phyloP scores from a whole-genome alignment of 306 rosid genomes.

The Acmispon strigosus region DNA sequence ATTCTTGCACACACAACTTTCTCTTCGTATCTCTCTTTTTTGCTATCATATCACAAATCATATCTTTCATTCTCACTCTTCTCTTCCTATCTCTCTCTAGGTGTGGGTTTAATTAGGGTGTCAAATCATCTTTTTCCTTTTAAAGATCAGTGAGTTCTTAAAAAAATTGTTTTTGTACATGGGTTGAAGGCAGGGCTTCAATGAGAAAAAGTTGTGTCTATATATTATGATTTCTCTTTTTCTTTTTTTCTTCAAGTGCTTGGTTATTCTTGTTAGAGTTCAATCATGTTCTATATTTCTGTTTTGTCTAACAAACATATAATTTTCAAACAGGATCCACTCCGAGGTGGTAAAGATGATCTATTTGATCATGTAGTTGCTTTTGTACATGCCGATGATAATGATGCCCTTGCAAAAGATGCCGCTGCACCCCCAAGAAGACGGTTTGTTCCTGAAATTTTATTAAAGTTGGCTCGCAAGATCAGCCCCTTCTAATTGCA shows the following conservation, averaged over 20 bases:
- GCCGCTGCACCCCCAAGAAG: constrained; percentile 61
- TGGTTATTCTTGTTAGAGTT: background rate
- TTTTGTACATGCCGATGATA: constrained; percentile 58
- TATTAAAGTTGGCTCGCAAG: constrained; percentile 55
- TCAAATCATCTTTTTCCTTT: too few species aligned
- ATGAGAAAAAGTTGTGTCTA: background rate
- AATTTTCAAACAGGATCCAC: constrained; percentile 63
- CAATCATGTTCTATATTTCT: background rate
- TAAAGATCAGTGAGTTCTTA: background rate
- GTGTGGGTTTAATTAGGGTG: too few species aligned
- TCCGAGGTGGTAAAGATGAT: constrained; percentile 85
- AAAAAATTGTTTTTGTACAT: too few species aligned
- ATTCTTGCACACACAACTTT: too few species aligned
- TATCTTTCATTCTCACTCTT: too few species aligned
- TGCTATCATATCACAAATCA: too few species aligned
- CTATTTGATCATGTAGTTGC: constrained; percentile 64
- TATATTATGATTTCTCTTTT: background rate
- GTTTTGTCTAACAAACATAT: background rate
- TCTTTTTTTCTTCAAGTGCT: background rate
- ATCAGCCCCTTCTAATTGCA: constrained; percentile 69
- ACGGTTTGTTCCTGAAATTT: constrained; percentile 78
- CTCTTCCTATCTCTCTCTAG: too few species aligned
- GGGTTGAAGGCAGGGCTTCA: background rate
- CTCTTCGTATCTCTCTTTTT: too few species aligned
- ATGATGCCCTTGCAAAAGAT: constrained; percentile 64